A percentile compares a stretch with the other conserved stretches of the same genome.
These are phyloP conservation scores for Pugionium dolabratum DNA, from an alignment of 345 rosid genomes.

Conservation along the genomic window DNA sequence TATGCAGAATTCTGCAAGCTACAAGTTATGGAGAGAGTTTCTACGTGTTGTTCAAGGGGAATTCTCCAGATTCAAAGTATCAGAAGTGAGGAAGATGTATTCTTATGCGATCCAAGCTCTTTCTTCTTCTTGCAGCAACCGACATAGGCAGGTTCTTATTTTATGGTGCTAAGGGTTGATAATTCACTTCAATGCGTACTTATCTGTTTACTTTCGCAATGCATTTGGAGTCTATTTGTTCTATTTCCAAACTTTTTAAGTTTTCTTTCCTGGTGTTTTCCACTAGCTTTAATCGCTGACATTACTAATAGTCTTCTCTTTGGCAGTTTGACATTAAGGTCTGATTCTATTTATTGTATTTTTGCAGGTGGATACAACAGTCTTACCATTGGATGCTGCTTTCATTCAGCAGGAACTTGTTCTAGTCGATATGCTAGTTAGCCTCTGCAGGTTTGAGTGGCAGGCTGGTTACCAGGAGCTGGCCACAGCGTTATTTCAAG, in stretches of 20 bases:
- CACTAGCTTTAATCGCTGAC: slow-evolving; percentile 9
- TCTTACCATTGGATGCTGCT: slow-evolving; percentile 49
- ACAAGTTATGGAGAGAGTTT: slow-evolving; percentile 86
- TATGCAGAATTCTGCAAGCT: slow-evolving; percentile 67
- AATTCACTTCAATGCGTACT: slow-evolving; percentile 16
- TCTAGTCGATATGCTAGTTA: slow-evolving; percentile 82
- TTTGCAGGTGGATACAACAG: slow-evolving; percentile 62
- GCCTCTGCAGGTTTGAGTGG: slow-evolving; percentile 95
- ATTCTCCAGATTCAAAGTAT: slow-evolving; percentile 92
- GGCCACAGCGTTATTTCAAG: slow-evolving; percentile 89
- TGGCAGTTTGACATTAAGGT: slow-evolving; percentile 24
- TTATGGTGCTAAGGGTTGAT: slow-evolving; percentile 33
- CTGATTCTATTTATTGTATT: slow-evolving; percentile 26
- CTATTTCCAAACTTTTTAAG: background rate
- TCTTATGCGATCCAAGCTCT: slow-evolving; percentile 88
- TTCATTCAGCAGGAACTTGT: slow-evolving; percentile 67
- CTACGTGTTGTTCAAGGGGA: slow-evolving; percentile 74
- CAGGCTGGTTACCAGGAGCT: slow-evolving; percentile 90
- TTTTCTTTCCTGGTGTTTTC: background rate
- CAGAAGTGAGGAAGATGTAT: slow-evolving; percentile 85
- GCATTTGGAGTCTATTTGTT: slow-evolving; percentile 29
- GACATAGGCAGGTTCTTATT: slow-evolving; percentile 94
- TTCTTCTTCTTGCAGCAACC: slow-evolving; percentile 75
- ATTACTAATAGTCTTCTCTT: slow-evolving; percentile 7
- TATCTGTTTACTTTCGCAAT: slow-evolving; percentile 17